Percentiles rank a stretch among this genome's conserved stretches.
Conservation (phyloP, 2,329 filamentous ascomycete genomes). For the Cladophialophora immunda region DNA sequence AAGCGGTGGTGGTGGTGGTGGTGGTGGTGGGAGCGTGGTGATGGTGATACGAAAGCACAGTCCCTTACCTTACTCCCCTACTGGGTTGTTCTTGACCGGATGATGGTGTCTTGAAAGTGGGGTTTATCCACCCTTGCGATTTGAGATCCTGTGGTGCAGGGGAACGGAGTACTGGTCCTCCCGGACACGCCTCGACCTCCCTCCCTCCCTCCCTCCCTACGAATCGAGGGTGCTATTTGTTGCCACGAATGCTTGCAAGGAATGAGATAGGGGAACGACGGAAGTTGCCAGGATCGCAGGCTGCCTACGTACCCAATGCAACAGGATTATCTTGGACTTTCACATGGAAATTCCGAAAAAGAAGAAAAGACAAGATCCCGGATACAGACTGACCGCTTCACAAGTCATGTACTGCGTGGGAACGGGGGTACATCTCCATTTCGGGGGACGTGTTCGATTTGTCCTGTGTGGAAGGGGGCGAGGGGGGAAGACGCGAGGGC, state of each 20-base stretch:
- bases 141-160: slow-evolving; percentile 1
- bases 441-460: slow-evolving; percentile 4
- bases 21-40: neutral
- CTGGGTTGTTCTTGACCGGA: neutral
- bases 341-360: neutral
- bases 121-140: slow-evolving; percentile 16
- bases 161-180: neutral
- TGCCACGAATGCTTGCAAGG: neutral
- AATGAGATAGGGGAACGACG: neutral
- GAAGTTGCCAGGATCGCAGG: neutral
- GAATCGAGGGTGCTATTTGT: neutral
- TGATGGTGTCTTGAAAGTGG: slow-evolving; percentile 4
- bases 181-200: slow-evolving; percentile 3
- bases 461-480: neutral
- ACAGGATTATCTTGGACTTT: neutral
- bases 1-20: neutral
- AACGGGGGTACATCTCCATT: slow-evolving; percentile 14
- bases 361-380: neutral
- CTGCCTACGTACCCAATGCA: neutral
- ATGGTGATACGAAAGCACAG: neutral
- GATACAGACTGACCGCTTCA: neutral
- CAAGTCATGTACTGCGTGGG: neutral
- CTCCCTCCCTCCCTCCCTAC: too few relatives aligned
- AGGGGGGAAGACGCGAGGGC: slow-evolving; percentile 17
- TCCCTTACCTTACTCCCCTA: neutral